phyloP scores from a whole-genome alignment of 345 rosid species.

The Angophora floribunda region DNA sequence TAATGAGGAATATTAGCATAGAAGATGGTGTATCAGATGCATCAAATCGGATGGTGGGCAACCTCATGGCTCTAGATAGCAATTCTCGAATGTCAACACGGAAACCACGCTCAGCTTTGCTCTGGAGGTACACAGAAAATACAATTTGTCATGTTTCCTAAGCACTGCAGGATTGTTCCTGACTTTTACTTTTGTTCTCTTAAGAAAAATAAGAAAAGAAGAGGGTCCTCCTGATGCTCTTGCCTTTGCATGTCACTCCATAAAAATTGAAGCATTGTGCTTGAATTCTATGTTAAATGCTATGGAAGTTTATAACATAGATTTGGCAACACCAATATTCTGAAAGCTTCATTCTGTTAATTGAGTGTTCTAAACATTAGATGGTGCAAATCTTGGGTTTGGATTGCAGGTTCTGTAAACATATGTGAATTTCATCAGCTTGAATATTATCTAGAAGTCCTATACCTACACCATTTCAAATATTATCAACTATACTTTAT shows the following conservation, averaged over 20 bases:
- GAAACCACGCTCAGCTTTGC: constrained; percentile 75
- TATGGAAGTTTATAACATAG: not conserved
- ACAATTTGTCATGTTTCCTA: not conserved
- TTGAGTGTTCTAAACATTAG: not conserved
- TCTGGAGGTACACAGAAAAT: constrained; percentile 71
- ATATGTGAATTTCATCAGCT: not conserved
- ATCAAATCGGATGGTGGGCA: constrained; percentile 29
- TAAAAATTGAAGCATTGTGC: not conserved
- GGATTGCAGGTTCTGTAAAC: not conserved
- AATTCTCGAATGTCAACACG: constrained; percentile 45
- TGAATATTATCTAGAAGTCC: not conserved
- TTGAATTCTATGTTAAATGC: not conserved
- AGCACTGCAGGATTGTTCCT: not conserved
- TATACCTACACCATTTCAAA: not conserved
- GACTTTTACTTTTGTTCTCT: not conserved
- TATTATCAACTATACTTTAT: not conserved
- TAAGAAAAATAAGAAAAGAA: constrained; percentile 6
- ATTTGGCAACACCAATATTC: not conserved
- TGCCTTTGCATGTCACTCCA: not conserved
- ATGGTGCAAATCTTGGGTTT: not conserved
- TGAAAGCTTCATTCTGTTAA: not conserved
- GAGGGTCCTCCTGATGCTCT: not conserved
- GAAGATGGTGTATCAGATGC: constrained; percentile 46
- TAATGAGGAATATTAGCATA: constrained; percentile 47
- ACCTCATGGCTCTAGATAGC: constrained; percentile 27